A percentile compares a stretch with the other conserved stretches of the same genome.
These are phyloP conservation scores for Candida insectorum DNA, from an alignment of 805 yeast genomes.

Conservation along the genomic window DNA sequence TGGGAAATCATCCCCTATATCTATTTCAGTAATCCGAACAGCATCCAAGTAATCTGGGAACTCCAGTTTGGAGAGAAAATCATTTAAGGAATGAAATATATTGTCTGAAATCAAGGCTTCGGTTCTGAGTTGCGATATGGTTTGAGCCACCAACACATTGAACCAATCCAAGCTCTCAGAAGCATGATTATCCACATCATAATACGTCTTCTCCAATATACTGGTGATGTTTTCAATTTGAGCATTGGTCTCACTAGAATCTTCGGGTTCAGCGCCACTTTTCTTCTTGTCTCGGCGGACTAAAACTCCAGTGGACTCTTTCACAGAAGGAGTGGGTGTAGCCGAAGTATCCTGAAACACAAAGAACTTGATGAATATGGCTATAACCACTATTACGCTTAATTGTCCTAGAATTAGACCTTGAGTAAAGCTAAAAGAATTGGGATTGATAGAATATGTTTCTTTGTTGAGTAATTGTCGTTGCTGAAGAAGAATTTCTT, in stretches of 20 bases:
- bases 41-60: slow-evolving; percentile 80
- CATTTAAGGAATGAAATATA: slow-evolving; percentile 74
- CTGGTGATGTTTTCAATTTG: slow-evolving; percentile 16
- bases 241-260: slow-evolving; percentile 11
- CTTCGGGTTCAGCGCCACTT: slow-evolving; percentile 13
- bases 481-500: slow-evolving; percentile 26
- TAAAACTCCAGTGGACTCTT: slow-evolving; percentile 30
- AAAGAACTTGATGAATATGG: slow-evolving; percentile 69
- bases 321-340: slow-evolving; percentile 22
- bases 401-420: slow-evolving; percentile 73
- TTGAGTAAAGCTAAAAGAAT: slow-evolving; percentile 67
- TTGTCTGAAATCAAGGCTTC: slow-evolving; percentile 86
- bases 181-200: slow-evolving; percentile 81
- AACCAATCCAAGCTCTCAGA: slow-evolving; percentile 97
- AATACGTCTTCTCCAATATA: slow-evolving; percentile 89
- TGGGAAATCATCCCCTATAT: slow-evolving; percentile 93
- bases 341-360: slow-evolving; percentile 67
- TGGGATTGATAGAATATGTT: slow-evolving; percentile 1
- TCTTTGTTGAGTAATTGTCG: slow-evolving; percentile 19
- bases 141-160: slow-evolving; percentile 89
- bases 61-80: slow-evolving; percentile 56
- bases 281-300: slow-evolving; percentile 29
- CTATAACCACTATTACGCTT: slow-evolving; percentile 61
- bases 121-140: slow-evolving; percentile 79
- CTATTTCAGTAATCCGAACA: slow-evolving; percentile 78